phyloP scores from a whole-genome alignment of 495 filamentous ascomycete genomes.

The Aspergillus sparsus region DNA sequence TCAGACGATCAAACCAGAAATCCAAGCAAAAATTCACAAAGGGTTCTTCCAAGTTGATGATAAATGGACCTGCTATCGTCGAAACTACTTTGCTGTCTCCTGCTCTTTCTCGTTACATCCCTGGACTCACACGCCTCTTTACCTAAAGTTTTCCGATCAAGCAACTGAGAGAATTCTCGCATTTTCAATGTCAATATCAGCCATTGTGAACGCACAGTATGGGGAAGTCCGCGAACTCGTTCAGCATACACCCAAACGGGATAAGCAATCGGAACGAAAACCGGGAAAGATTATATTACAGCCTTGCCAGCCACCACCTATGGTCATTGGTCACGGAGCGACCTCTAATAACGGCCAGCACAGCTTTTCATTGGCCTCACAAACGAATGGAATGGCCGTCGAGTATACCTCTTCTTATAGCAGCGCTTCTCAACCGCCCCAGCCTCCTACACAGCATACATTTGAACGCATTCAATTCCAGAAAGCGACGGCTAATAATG shows the following conservation, averaged over 20 bases:
- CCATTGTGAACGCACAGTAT: slow-evolving; percentile 75
- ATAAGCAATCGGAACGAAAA: slow-evolving; percentile 82
- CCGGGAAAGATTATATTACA: slow-evolving; percentile 71
- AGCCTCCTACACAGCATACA: slow-evolving; percentile 54
- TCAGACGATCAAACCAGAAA: slow-evolving; percentile 68
- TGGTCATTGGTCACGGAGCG: slow-evolving; percentile 33
- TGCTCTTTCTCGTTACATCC: slow-evolving; percentile 74
- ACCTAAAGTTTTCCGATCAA: slow-evolving; percentile 45
- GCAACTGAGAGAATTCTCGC: slow-evolving; percentile 58
- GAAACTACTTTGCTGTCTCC: slow-evolving; percentile 91
- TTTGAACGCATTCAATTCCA: slow-evolving; percentile 98
- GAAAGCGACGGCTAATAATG: slow-evolving; percentile 93
- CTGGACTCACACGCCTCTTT: slow-evolving; percentile 45
- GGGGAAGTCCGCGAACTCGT: slow-evolving; percentile 84
- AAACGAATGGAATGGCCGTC: slow-evolving; percentile 32
- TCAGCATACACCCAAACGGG: slow-evolving; percentile 92
- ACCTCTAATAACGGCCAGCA: slow-evolving; percentile 30
- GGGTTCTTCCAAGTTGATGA: slow-evolving; percentile 85
- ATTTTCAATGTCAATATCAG: slow-evolving; percentile 83
- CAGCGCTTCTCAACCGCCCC: slow-evolving; percentile 34
- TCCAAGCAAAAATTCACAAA: slow-evolving; percentile 86
- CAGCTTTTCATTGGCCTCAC: slow-evolving; percentile 35
- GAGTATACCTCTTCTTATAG: slow-evolving; percentile 45
- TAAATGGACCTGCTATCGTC: slow-evolving; percentile 94
- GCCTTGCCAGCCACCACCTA: slow-evolving; percentile 60